A percentile compares a stretch with the other conserved stretches of the same genome.
phyloP scores from a whole-genome alignment of 2,329 filamentous ascomycete species.

The Purpureocillium lavendulum region DNA sequence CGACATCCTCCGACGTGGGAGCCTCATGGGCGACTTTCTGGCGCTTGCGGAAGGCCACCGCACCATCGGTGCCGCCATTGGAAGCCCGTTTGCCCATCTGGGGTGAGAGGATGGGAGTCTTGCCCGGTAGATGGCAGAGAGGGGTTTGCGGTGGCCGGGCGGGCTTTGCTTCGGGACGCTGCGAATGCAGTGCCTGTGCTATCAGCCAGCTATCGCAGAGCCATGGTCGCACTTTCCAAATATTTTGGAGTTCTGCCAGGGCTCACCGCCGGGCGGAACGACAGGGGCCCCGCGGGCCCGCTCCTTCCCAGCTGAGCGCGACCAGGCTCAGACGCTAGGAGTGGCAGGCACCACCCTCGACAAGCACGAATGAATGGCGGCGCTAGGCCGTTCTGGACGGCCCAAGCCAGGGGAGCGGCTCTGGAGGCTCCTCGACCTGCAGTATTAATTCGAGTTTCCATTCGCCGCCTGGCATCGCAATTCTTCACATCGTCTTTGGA shows the following conservation, averaged over 20 bases:
- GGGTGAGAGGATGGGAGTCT: neutral
- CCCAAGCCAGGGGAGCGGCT: too few species aligned
- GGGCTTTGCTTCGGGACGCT: too few species aligned
- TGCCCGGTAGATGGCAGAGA: neutral
- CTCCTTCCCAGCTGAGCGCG: too few species aligned
- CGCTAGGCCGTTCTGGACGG: too few species aligned
- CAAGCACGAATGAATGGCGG: neutral
- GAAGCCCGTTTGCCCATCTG: constrained; percentile 37
- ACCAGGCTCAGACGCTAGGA: too few species aligned
- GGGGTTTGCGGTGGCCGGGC: too few species aligned
- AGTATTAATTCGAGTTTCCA: neutral
- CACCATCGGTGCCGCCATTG: constrained; percentile 28
- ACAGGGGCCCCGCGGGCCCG: too few species aligned
- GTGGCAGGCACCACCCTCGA: too few species aligned
- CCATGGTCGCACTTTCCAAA: constrained; percentile 15
- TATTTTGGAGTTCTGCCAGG: constrained; percentile 28
- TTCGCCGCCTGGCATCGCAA: neutral
- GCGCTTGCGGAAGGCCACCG: constrained; percentile 39
- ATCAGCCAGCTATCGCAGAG: neutral
- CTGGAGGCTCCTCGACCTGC: too few species aligned
- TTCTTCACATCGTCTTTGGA: constrained; percentile 3
- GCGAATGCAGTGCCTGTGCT: too few species aligned
- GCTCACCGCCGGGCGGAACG: constrained; percentile 21
- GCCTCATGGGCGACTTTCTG: constrained; percentile 48
- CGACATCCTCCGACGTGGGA: constrained; percentile 52